Percentiles rank a stretch among this genome's conserved stretches.
Evolutionary conservation across 2,329 filamentous ascomycete genomes (phyloP).

Genomic region (Penicillium corylophilum): DNA sequence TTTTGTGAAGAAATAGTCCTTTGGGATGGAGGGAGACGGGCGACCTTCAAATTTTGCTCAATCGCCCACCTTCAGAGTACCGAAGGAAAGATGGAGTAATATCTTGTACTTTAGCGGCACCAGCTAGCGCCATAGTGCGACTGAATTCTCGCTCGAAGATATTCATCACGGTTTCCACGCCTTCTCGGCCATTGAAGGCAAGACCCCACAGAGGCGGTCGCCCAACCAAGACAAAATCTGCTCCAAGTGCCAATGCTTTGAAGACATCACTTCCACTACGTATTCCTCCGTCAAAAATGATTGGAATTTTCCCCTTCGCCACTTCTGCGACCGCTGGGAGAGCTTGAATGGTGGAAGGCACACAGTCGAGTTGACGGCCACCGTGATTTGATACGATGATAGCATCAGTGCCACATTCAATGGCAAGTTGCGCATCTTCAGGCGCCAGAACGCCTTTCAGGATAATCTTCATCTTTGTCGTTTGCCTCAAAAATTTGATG

Average conservation of each 20-base stretch:
- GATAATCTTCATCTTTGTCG: constrained; percentile 7
- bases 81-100: constrained; percentile 2
- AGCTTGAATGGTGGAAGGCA: constrained; percentile 8
- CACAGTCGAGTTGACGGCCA: constrained; percentile 8
- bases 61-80: not conserved
- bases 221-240: constrained; percentile 5
- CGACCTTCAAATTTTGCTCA: constrained; percentile 1
- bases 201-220: constrained; percentile 7
- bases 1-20: too few relatives aligned
- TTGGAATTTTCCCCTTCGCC: not conserved
- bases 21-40: too few relatives aligned
- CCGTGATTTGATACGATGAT: constrained; percentile 12
- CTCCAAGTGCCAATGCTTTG: constrained; percentile 9
- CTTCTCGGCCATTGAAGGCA: constrained; percentile 5
- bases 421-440: constrained; percentile 3
- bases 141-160: constrained; percentile 9
- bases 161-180: constrained; percentile 9
- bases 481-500: constrained; percentile 3
- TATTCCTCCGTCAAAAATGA: constrained; percentile 7
- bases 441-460: constrained; percentile 5
- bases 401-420: constrained; percentile 4
- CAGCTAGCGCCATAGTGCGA: constrained; percentile 6
- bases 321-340: not conserved
- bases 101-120: not conserved
- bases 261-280: constrained; percentile 8